phyloP scores from a whole-genome alignment of 164 flowering plant genomes.

The Paratinospora sagittata region DNA sequence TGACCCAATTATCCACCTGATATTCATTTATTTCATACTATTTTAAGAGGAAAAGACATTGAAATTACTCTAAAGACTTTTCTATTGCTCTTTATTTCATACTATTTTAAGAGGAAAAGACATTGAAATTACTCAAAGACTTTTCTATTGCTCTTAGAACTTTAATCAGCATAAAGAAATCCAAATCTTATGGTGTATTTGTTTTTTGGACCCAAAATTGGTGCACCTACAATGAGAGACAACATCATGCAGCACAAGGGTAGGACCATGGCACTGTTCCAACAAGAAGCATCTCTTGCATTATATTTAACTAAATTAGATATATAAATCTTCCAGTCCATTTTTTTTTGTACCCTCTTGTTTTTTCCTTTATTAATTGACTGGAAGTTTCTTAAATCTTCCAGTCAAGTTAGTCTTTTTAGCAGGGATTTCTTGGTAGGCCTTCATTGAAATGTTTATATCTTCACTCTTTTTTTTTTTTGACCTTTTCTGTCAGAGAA shows the following conservation, averaged over 20 bases:
- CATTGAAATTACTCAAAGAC: neutral
- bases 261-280: neutral
- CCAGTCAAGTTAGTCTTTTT: neutral
- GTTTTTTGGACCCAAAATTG: neutral
- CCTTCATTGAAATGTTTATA: neutral
- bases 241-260: neutral
- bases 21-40: neutral
- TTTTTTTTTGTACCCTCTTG: too few relatives aligned
- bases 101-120: neutral
- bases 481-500: neutral
- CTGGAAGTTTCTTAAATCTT: neutral
- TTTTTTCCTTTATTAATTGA: neutral
- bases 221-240: constrained; percentile 1
- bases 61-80: neutral
- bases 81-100: too few relatives aligned
- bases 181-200: neutral
- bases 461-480: neutral
- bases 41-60: neutral
- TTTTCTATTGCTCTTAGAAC: neutral
- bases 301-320: neutral
- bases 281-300: neutral
- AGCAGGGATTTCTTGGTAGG: neutral
- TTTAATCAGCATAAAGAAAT: neutral
- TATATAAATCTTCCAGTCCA: neutral
- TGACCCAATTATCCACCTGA: too few relatives aligned